Conservation (phyloP, 257 asterid genomes). For the Voacanga thouarsii region DNA sequence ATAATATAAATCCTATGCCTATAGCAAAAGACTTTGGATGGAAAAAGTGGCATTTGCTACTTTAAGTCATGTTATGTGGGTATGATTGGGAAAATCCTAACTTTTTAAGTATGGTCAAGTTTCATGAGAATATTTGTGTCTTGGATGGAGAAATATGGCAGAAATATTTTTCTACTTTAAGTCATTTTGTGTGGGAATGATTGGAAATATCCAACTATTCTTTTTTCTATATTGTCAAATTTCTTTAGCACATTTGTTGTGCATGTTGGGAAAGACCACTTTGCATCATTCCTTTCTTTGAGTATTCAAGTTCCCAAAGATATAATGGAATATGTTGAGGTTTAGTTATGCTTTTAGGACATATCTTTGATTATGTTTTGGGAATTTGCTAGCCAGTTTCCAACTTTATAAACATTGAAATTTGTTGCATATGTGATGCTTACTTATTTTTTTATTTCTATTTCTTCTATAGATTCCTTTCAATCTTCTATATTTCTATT, state of each 20-base stretch:
- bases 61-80: conserved; percentile 22
- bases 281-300: conserved; percentile 23
- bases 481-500: neutral
- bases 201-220: conserved; percentile 6
- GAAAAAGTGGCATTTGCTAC: conserved; percentile 14
- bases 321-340: conserved; percentile 13
- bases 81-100: conserved; percentile 10
- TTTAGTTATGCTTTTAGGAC: neutral
- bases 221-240: conserved; percentile 9
- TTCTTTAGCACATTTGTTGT: conserved; percentile 12
- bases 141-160: conserved; percentile 1
- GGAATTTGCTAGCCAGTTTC: conserved; percentile 6
- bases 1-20: conserved; percentile 18
- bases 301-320: conserved; percentile 12
- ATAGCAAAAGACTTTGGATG: conserved; percentile 1
- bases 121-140: conserved; percentile 14
- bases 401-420: neutral
- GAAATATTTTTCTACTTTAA: neutral
- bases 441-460: neutral
- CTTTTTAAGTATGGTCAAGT: conserved; percentile 9
- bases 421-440: neutral
- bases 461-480: neutral
- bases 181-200: conserved; percentile 8
- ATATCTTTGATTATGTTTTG: conserved; percentile 11
- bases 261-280: conserved; percentile 11